Conservation (phyloP, 1,139 yeast species). For the Sugiyamaella xylanicola region DNA sequence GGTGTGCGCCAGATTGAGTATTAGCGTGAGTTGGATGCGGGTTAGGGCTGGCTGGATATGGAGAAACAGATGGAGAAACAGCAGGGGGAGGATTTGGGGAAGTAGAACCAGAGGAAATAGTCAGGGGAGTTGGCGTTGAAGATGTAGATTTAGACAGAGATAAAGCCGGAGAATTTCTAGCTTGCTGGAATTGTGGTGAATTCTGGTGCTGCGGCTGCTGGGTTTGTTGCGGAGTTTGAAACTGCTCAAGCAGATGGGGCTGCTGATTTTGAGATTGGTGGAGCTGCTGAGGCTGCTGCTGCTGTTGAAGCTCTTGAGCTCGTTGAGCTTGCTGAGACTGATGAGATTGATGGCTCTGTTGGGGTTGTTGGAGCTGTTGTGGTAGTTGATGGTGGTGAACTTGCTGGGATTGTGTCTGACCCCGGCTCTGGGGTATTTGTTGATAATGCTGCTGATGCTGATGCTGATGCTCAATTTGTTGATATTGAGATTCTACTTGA, state of each 20-base stretch:
- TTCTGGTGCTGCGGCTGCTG: no score
- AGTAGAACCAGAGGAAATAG: neutral
- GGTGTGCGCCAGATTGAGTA: neutral
- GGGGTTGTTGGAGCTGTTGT: no score
- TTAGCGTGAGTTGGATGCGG: neutral
- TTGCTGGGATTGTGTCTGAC: no score
- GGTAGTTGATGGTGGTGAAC: no score
- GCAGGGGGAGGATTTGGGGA: neutral
- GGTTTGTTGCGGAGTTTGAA: no score
- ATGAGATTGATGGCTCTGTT: neutral
- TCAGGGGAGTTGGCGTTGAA: constrained; percentile 10
- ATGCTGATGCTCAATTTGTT: constrained; percentile 11
- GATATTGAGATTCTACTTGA: neutral
- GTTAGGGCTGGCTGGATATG: constrained; percentile 1
- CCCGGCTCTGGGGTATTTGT: neutral
- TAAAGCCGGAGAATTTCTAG: neutral
- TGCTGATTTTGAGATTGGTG: neutral
- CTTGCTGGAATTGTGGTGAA: no score
- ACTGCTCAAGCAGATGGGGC: neutral
- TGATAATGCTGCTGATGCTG: constrained; percentile 15
- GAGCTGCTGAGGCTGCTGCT: neutral
- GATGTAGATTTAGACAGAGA: constrained; percentile 5
- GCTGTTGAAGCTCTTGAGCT: neutral
- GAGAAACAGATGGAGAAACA: neutral
- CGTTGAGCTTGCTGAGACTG: neutral